Percentiles rank a stretch among this genome's conserved stretches.
These are phyloP conservation scores for Coprinopsis sp. DNA, from an alignment of 768 basidiomycete genomes.

Conservation along the genomic window DNA sequence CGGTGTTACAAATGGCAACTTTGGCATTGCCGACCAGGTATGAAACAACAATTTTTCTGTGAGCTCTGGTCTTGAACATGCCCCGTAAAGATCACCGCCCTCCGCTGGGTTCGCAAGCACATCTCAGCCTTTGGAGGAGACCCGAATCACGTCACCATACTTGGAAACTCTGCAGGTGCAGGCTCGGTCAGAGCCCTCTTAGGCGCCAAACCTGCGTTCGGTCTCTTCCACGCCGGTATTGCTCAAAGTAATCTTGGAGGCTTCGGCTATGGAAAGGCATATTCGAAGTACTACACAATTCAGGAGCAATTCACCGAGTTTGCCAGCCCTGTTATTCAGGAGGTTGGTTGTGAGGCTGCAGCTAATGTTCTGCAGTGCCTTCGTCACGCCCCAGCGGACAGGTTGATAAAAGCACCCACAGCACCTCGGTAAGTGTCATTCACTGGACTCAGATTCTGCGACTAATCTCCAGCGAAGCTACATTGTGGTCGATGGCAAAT, in stretches of 20 bases:
- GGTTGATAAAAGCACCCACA: slow-evolving; percentile 34
- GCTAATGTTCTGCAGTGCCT: slow-evolving; percentile 35
- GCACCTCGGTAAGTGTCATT: slow-evolving; percentile 19
- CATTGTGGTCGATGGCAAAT: slow-evolving; percentile 45
- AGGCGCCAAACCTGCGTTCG: slow-evolving; percentile 1
- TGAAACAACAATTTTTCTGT: background rate
- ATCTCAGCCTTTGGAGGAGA: slow-evolving; percentile 63
- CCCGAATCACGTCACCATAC: slow-evolving; percentile 44
- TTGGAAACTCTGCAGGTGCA: slow-evolving; percentile 13
- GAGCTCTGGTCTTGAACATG: background rate
- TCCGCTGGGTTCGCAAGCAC: slow-evolving; percentile 61
- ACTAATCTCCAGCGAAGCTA: slow-evolving; percentile 22
- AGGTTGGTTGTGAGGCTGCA: slow-evolving; percentile 34
- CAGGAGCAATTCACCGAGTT: slow-evolving; percentile 30
- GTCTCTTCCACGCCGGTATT: slow-evolving; percentile 9
- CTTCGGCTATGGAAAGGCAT: slow-evolving; percentile 42
- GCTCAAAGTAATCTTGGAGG: slow-evolving; percentile 43
- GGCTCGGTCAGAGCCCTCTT: slow-evolving; percentile 8
- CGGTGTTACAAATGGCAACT: slow-evolving; percentile 38
- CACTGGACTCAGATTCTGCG: background rate
- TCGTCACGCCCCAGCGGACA: slow-evolving; percentile 25
- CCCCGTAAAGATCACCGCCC: slow-evolving; percentile 41
- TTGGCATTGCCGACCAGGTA: slow-evolving; percentile 48
- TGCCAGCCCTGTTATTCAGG: slow-evolving; percentile 30
- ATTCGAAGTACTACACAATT: slow-evolving; percentile 46